phyloP scores from a whole-genome alignment of 305 asterid genomes.

The Solanum hybrid region DNA sequence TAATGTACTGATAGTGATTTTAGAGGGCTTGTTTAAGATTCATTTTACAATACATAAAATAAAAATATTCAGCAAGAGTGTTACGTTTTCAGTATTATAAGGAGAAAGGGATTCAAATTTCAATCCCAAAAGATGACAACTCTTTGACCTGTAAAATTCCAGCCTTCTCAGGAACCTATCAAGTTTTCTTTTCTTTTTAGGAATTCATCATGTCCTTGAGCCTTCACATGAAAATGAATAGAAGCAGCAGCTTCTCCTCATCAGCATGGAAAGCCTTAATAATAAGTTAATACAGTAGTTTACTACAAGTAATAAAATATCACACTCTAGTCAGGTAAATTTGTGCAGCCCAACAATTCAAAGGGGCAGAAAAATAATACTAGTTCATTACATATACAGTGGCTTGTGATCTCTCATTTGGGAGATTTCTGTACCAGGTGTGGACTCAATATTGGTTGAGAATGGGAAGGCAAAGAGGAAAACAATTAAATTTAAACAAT shows the following conservation, averaged over 20 bases:
- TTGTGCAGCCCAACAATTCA: conserved; percentile 12
- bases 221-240: not conserved
- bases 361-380: not conserved
- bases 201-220: not conserved
- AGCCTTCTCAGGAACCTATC: not conserved
- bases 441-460: not conserved
- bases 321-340: conserved; percentile 3
- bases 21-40: not conserved
- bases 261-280: conserved; percentile 12
- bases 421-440: conserved; percentile 5
- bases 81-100: not conserved
- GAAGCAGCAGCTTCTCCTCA: conserved; percentile 11
- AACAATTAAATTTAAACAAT: conserved; percentile 2
- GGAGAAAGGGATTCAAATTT: not conserved
- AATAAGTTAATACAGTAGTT: not conserved
- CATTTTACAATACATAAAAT: not conserved
- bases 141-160: not conserved
- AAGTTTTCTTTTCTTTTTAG: not conserved
- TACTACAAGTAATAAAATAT: not conserved
- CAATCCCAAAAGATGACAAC: not conserved
- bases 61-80: not conserved
- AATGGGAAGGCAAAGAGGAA: not conserved
- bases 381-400: conserved; percentile 16
- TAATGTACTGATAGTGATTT: not conserved
- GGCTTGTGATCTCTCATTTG: conserved; percentile 3